Percentiles rank a stretch among this genome's conserved stretches.
Evolutionary conservation across 1,284 basidiomycete genomes (phyloP).

Genomic region (Trametes hirsuta): DNA sequence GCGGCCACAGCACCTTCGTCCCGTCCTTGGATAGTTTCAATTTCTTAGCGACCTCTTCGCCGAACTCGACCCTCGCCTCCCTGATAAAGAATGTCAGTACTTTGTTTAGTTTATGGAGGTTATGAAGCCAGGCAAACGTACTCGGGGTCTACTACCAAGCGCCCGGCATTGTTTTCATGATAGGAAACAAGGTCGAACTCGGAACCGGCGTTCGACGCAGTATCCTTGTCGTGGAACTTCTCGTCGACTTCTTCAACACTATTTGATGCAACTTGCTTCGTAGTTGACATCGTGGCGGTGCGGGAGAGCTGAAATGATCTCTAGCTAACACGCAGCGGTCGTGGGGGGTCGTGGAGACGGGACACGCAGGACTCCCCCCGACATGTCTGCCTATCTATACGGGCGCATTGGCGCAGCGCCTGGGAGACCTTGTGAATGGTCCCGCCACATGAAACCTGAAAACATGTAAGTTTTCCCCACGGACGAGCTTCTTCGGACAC

Average conservation of each 20-base stretch:
- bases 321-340: not conserved
- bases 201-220: constrained; percentile 12
- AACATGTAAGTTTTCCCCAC: constrained; percentile 11
- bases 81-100: constrained; percentile 35
- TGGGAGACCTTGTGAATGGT: constrained; percentile 15
- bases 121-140: constrained; percentile 27
- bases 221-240: constrained; percentile 11
- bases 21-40: constrained; percentile 53
- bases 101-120: not conserved
- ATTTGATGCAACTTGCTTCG: constrained; percentile 12
- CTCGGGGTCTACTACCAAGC: constrained; percentile 64
- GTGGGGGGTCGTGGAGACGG: constrained; percentile 10
- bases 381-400: constrained; percentile 14
- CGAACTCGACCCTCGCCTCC: constrained; percentile 57
- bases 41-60: constrained; percentile 48
- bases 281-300: constrained; percentile 7
- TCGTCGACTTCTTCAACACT: constrained; percentile 18
- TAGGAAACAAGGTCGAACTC: constrained; percentile 49
- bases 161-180: constrained; percentile 60
- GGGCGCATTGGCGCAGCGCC: constrained; percentile 9
- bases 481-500: constrained; percentile 9
- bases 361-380: not conserved
- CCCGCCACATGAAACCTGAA: not conserved
- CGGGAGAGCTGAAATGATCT: not conserved
- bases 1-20: constrained; percentile 60